A percentile compares a stretch with the other conserved stretches of the same genome.
Evolutionary conservation across 208 protist genomes (phyloP).

Genomic region (Crithidia acanthocephali): DNA sequence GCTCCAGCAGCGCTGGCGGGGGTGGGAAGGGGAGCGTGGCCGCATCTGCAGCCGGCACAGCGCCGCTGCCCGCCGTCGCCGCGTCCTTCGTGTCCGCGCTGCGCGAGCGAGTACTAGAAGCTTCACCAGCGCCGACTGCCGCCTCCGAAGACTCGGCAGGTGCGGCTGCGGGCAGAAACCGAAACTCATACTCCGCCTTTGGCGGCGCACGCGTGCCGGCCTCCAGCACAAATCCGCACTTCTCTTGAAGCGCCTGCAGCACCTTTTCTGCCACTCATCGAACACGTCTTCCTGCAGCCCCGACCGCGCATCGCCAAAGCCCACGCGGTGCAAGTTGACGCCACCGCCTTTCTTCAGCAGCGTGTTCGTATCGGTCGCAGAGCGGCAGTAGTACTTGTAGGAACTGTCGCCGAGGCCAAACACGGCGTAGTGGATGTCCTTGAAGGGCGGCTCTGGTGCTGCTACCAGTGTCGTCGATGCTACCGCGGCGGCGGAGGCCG

Average conservation of each 20-base stretch:
- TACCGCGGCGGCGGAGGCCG: background rate
- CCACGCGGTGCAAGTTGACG: constrained; percentile 55
- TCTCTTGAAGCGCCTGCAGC: constrained; percentile 40
- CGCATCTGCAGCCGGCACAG: background rate
- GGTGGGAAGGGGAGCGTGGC: constrained; percentile 43
- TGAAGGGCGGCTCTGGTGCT: constrained; percentile 39
- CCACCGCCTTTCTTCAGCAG: constrained; percentile 66
- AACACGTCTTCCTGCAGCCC: constrained; percentile 65
- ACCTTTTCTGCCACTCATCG: constrained; percentile 74
- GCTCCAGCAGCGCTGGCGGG: constrained; percentile 55
- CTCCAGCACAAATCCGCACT: constrained; percentile 39
- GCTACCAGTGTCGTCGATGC: background rate
- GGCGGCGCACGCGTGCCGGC: constrained; percentile 36
- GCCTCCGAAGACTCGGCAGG: background rate
- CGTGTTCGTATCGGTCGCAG: constrained; percentile 47
- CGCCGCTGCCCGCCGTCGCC: background rate
- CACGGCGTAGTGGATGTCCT: constrained; percentile 74
- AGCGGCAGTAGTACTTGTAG: constrained; percentile 96
- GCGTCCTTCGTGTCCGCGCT: background rate
- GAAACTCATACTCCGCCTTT: constrained; percentile 50
- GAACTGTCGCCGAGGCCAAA: constrained; percentile 96
- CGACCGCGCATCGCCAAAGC: constrained; percentile 61
- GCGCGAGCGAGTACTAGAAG: background rate
- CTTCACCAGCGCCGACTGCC: background rate
- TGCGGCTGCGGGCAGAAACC: constrained; percentile 3